A percentile compares a stretch with the other conserved stretches of the same genome.
phyloP scores from a whole-genome alignment of 768 basidiomycete species.

The Coprinellus aureogranulatus region DNA sequence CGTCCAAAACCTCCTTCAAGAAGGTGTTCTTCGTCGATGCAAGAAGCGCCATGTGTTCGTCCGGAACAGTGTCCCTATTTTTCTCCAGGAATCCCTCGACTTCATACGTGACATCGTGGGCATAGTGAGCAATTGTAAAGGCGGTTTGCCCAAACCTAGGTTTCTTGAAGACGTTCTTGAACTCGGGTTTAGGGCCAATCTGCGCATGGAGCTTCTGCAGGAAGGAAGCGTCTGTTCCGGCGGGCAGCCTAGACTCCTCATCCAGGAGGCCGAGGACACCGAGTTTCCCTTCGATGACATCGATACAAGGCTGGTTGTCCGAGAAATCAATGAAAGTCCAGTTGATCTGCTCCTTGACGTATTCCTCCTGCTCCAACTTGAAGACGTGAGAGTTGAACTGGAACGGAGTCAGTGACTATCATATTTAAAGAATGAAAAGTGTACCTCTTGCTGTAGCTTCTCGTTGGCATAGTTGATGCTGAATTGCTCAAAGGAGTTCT shows the following conservation, averaged over 20 bases:
- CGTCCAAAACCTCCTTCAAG: slow-evolving; percentile 91
- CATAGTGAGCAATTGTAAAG: slow-evolving; percentile 98
- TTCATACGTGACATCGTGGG: slow-evolving; percentile 97
- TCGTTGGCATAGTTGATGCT: slow-evolving; percentile 99
- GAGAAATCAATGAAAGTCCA: slow-evolving; percentile 99
- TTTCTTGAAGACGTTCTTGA: slow-evolving; percentile 92
- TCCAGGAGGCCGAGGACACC: slow-evolving; percentile 93
- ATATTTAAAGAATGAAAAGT: slow-evolving; percentile 12
- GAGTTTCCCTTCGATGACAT: slow-evolving; percentile 95
- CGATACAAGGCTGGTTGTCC: slow-evolving; percentile 98
- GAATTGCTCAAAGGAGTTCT: slow-evolving; percentile 96
- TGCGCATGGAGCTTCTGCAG: slow-evolving; percentile 88
- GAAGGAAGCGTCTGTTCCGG: slow-evolving; percentile 91
- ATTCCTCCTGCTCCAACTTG: slow-evolving; percentile 99
- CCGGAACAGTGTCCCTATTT: slow-evolving; percentile 97
- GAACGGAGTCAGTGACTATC: slow-evolving; percentile 10
- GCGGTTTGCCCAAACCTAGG: slow-evolving; percentile 97
- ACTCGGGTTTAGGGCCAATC: slow-evolving; percentile 73
- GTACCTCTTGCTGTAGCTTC: slow-evolving; percentile 93
- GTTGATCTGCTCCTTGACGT: slow-evolving; percentile 96
- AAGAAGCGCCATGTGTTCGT: slow-evolving; percentile 91
- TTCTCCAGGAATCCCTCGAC: slow-evolving; percentile 98
- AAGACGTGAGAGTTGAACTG: slow-evolving; percentile 99
- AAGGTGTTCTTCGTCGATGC: slow-evolving; percentile 87
- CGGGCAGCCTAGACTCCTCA: slow-evolving; percentile 94